Base-by-base conservation (phyloP, 345 rosid species). In the Arabis hirsuta region DNA sequence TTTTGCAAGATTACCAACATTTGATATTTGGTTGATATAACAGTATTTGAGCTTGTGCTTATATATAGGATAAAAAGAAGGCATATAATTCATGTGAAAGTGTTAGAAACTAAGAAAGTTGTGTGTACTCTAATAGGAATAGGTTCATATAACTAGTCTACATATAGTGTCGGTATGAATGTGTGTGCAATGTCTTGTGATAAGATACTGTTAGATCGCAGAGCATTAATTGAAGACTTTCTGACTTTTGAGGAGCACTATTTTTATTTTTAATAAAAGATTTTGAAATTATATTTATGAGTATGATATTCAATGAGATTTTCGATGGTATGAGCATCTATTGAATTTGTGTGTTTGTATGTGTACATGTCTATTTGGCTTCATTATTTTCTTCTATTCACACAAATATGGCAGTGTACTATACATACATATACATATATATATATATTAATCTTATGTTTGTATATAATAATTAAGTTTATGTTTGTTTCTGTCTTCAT, bases 321-420 rank as follows among this genome's bases (percentile, higher is more conserved):
- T 50, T 65, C 66, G 27, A 73, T 44, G 71, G 52, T 38, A 67
- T 52, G 69, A 61, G 62, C 79, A 69, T 75, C 69, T 26, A 44
- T 36, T 44, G 46, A 45, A 46, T 67, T 46, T 76, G 70, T 76
- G 69, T 69, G 52, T 62, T 69, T 76, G 46, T 69, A 62, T 62
- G 65, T 76, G 79, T 69, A 69, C 74, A 76, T 69, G 65, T 62
- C 79, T 76, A 39, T 76, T 76, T 76, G 79, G 74, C 70, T 76
- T 62, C 74, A 62, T 47, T 75, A 32, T 46, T 74, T 53, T 74
- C 61, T 42, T 62, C 46, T 69, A 13, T 62, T 69, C 65, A 62
- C 59, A 54, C 36, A 5, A 5, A 53, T 36, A 61, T 50, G 59
- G 67, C 60, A 56, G 65, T 10, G 12, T 45, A 19, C 11, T 16